Percentiles rank a stretch among this genome's conserved stretches.
Conservation (phyloP, 495 filamentous ascomycete genomes). For the Neurospora hispaniola region DNA sequence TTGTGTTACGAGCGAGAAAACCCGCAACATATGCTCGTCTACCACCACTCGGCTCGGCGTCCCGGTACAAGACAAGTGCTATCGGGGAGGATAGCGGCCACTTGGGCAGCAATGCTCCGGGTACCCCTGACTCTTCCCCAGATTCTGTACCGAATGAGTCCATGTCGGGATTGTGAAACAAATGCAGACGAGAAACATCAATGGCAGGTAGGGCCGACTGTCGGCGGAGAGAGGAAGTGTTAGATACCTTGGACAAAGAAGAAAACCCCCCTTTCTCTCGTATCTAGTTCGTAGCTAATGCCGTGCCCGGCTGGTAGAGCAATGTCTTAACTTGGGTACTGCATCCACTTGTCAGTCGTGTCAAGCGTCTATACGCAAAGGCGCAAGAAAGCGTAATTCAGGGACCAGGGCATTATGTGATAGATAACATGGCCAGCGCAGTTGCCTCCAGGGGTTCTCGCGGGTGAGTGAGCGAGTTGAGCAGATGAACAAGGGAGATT, state of each 20-base stretch:
- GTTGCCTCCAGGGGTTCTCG: background rate
- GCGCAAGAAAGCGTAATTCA: background rate
- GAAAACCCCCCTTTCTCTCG: background rate
- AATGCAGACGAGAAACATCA: background rate
- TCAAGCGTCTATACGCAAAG: background rate
- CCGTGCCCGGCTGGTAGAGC: background rate
- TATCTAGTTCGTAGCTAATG: background rate
- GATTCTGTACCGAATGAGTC: constrained; percentile 2
- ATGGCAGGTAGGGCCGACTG: constrained; percentile 2
- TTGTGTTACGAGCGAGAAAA: background rate
- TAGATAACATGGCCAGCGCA: background rate
- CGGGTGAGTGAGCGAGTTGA: background rate
- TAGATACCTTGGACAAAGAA: background rate
- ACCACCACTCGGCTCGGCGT: constrained; percentile 4
- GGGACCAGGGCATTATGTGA: background rate
- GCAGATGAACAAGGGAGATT: background rate
- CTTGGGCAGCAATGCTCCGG: constrained; percentile 43
- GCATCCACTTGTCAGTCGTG: background rate
- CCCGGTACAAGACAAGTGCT: background rate
- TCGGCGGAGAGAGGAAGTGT: background rate
- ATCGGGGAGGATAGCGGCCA: constrained; percentile 9
- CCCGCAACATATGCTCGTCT: constrained; percentile 4
- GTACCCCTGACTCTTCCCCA: constrained; percentile 23
- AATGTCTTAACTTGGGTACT: background rate
- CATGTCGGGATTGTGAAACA: background rate